Base-by-base conservation (phyloP, 371 early-diverging fungal genomes). In the Mucor circinelloides region DNA sequence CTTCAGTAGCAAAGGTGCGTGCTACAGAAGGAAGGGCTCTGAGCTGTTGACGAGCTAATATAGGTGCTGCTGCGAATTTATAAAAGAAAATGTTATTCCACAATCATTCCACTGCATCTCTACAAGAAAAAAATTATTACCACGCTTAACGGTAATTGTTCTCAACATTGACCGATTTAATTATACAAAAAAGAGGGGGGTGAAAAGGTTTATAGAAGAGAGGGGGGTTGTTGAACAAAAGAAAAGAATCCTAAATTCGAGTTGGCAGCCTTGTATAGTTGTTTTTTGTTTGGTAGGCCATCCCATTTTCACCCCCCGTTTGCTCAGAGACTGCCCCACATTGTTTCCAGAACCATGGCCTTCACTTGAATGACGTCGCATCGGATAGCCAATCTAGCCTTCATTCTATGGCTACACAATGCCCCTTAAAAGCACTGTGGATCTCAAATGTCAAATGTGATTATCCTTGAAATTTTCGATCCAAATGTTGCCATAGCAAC, bases 1-100 rank as follows among this genome's bases (percentile, higher is more conserved):
- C 70, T 88, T 72, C 74, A 60, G 79, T 75, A 60, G 84, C 81
- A 60, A 75, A 81, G 25, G 77, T 72, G 44, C 84, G 84, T 60
- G 74, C 66, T 57, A 72, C 63, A 38, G 75, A 70, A 59, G 74
- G 71, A 71, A 65, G 66, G 64, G 63, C 52, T 68, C 60, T 71
- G 31, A 60, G 63, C 67, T 57, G 72, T 57, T 64, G 68, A 21
- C 68, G 74, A 70, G 68, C 69, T 60, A 73, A 68, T 40, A 64
- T 48, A 57, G 66, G 56, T 56, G 55, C 64, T 67, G 64, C 67
- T 69, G 28, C 34, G 40, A 52, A 54, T 59, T 56, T 56, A 13
- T 23, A n/a, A 58, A 12, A 40, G 8, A 64, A 59, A 52, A 42
- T 38, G 31, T 57, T 58, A 32, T 52, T 52, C 52, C 52, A 52